Base-by-base conservation (phyloP, 352 stramenopile genomes). In the Phytopythium cucurbitacearum region DNA sequence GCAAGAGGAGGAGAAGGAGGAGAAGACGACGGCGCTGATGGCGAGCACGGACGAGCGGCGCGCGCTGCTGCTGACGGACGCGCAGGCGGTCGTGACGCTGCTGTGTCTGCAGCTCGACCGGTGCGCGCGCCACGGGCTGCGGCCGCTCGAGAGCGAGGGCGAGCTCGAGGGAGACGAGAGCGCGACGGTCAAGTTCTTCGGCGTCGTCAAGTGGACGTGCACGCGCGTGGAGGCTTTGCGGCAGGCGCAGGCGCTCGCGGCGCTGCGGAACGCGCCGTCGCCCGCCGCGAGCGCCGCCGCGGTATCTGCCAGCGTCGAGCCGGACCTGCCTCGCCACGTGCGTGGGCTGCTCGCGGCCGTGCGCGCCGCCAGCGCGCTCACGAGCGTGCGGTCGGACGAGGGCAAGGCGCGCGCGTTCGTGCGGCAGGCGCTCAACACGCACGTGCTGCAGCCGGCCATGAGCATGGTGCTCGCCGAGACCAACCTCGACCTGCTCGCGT, bases 181-280 rank as follows among this genome's bases (percentile, higher is more conserved):
- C n/a, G 69, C 77, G 36, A 89, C 78, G 2, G 83, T 94, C 64
- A 88, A 94, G 53, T 94, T 91, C 65, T 94, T 91, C 45, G 83
- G 83, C 13, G 69, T 91, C 4, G 75, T 88, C 57, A 94, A 94
- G 65, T 94, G 83, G 83, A 91, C 80, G 10, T 94, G 80, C 65
- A 89, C 83, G 33, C 67, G 83, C 38, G 71, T 94, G 39, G 80
- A 87, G 56, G 75, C 80, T 11, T 78, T 91, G 42, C 74, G 79
- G 16, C 71, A 85, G 63, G 75, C 76, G 49, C 82, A 89, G 51
- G 67, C 82, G 64, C 56, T 89, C 40, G 65, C 86, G 15, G 76
- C 70, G 40, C 86, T 89, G 71, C 76, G 84, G n/a, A 65, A 64
- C 13, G 76, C 67, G 10, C 55, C 48, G 39, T 48, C 40, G 41